phyloP scores from a whole-genome alignment of 106 monocot genomes.

The Dioscorea dumetorum region DNA sequence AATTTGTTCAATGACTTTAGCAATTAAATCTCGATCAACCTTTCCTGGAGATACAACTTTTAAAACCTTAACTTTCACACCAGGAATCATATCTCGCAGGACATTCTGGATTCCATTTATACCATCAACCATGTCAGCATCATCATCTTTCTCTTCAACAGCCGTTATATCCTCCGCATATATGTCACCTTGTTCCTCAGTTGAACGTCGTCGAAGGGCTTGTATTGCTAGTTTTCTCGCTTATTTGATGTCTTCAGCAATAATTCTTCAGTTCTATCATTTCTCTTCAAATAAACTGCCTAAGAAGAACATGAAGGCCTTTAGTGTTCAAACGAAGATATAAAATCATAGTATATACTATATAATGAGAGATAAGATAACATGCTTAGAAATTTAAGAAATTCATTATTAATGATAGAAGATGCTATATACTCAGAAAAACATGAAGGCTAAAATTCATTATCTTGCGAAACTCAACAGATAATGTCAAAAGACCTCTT shows the following conservation, averaged over 20 bases:
- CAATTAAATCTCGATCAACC: conserved; percentile 70
- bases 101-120: conserved; percentile 50
- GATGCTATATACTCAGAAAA: too few relatives aligned
- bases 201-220: conserved; percentile 21
- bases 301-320: conserved; percentile 9
- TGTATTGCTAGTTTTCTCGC: conserved; percentile 17
- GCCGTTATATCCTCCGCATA: conserved; percentile 28
- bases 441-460: too few relatives aligned
- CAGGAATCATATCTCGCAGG: conserved; percentile 64
- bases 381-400: too few relatives aligned
- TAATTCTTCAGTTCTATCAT: conserved; percentile 13
- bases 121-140: conserved; percentile 48
- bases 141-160: conserved; percentile 50
- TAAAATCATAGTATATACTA: too few relatives aligned
- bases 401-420: too few relatives aligned
- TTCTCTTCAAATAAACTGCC: conserved; percentile 77
- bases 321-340: too few relatives aligned
- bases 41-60: conserved; percentile 66
- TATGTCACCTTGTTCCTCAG: conserved; percentile 28
- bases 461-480: too few relatives aligned
- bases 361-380: too few relatives aligned
- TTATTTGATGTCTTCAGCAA: conserved; percentile 17
- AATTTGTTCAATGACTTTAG: conserved; percentile 84
- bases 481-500: too few relatives aligned
- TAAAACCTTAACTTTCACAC: conserved; percentile 68